Conservation (phyloP, 164 flowering plant species). For the Dillenia suffruticosa region DNA sequence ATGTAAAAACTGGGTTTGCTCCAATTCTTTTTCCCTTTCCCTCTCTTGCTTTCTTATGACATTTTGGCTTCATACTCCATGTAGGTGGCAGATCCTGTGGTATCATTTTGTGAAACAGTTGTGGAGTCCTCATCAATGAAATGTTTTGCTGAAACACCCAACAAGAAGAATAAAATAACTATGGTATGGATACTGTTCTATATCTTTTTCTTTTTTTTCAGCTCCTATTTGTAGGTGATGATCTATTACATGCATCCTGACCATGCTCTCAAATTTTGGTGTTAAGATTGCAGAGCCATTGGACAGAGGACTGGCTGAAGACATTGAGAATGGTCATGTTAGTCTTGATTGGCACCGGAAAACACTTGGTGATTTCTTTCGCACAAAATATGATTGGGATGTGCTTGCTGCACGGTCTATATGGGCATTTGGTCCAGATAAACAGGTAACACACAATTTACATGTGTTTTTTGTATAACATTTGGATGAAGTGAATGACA, state of each 20-base stretch:
- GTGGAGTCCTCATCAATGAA: slow-evolving; percentile 98
- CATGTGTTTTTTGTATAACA: too few relatives aligned
- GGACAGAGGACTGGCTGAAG: slow-evolving; percentile 96
- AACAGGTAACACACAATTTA: slow-evolving; percentile 52
- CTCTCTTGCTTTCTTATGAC: neutral
- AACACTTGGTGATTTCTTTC: slow-evolving; percentile 80
- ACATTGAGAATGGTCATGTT: slow-evolving; percentile 93
- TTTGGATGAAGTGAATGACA: too few relatives aligned
- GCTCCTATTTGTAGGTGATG: neutral
- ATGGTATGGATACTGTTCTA: slow-evolving; percentile 47
- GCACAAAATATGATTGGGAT: slow-evolving; percentile 95
- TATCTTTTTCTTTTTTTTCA: slow-evolving; percentile 1
- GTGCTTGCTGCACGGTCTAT: slow-evolving; percentile 92
- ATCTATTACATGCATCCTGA: neutral
- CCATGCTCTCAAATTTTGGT: neutral
- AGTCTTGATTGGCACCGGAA: slow-evolving; percentile 90
- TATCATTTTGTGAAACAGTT: slow-evolving; percentile 98
- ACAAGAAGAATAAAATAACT: slow-evolving; percentile 94
- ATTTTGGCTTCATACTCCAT: slow-evolving; percentile 5
- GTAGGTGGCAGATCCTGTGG: slow-evolving; percentile 99
- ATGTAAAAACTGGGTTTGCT: neutral
- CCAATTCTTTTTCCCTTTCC: neutral
- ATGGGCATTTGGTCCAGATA: slow-evolving; percentile 99
- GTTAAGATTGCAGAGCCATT: slow-evolving; percentile 95
- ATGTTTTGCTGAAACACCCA: slow-evolving; percentile 99